Base-by-base conservation (phyloP, 2,329 filamentous ascomycete species). In the Metarhizium humberi region DNA sequence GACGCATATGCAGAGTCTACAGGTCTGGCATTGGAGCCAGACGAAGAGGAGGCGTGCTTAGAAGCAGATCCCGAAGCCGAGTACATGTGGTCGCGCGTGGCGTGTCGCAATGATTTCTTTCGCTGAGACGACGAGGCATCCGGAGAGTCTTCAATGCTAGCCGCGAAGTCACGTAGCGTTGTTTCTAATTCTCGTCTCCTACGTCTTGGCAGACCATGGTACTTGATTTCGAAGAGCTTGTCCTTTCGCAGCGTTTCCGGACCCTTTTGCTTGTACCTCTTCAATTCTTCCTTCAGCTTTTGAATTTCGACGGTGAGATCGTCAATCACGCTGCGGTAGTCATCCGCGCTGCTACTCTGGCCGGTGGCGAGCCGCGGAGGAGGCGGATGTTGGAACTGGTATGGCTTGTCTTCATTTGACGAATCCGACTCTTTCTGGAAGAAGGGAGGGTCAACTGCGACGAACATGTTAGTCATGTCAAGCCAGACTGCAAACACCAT, bases 261-360 rank as follows among this genome's bases (percentile, higher is more conserved):
- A 2, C 86, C 82, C 30, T 81, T 72, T 59, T 82, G 84, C 67
- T 88, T 86, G 58, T 88, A 88, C 53, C 81, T 85, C 63, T 81
- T 86, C 54, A 95, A 64, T 63, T 85, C 83, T 61, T 86, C 84
- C 71, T 86, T 91, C 58, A 95, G 69, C 52, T 83, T 85, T 67
- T 90, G 88, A 66, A 94, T 95, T 65, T 91, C 87, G 30, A 95
- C 75, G 0, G 90, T 95, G 56, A 95, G 70, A 66, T 95, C 90
- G 63, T 95, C 90, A 50, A 95, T 95, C 16, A 95, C 88, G 60
- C 87, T 87, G 50, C 90, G 79, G 57, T 84, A 92, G 55, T 92
- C 89, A 55, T 88, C 88, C 32, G 81, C 83, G 52, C 84, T 86
- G 64, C 82, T 88, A 64, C 71, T 81, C 20, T 69, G 80, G 3